Percentiles rank a stretch among this genome's conserved stretches.
Evolutionary conservation across 139 green algal genomes (phyloP).

Genomic region (Chlamydomonas eustigma): DNA sequence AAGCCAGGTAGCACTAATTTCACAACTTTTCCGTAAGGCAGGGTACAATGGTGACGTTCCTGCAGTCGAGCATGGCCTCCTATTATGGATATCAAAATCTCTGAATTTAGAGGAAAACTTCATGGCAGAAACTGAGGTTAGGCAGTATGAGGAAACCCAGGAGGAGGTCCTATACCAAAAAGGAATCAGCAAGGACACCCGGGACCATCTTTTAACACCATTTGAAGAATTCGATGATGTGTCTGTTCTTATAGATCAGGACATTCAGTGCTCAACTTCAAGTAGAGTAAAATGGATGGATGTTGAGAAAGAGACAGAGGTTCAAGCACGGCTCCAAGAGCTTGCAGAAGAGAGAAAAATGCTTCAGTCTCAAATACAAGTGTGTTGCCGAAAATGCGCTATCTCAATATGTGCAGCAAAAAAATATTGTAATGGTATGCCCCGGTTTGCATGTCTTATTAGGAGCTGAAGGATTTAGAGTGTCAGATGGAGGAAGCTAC

Average conservation of each 20-base stretch:
- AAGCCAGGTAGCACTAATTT: neutral
- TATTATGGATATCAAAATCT: neutral
- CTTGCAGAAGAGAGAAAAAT: neutral
- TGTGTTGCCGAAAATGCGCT: too few relatives aligned
- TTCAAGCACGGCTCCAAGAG: neutral
- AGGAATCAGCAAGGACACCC: neutral
- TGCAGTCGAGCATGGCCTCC: neutral
- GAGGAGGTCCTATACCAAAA: neutral
- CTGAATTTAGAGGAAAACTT: neutral
- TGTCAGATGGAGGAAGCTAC: too few relatives aligned
- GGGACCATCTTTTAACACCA: neutral
- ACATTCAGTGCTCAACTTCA: neutral
- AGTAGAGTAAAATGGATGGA: neutral
- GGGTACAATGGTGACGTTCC: neutral
- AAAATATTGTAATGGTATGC: too few relatives aligned
- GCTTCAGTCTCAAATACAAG: neutral
- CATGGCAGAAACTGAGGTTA: neutral
- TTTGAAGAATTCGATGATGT: neutral
- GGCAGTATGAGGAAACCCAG: neutral
- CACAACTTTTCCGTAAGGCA: neutral
- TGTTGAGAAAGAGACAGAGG: neutral
- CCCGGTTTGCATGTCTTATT: too few relatives aligned
- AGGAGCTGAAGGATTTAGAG: too few relatives aligned
- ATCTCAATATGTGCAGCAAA: too few relatives aligned
- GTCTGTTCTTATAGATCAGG: neutral